Conservation (phyloP, 2,329 filamentous ascomycete genomes). For the Cladophialophora exuberans region DNA sequence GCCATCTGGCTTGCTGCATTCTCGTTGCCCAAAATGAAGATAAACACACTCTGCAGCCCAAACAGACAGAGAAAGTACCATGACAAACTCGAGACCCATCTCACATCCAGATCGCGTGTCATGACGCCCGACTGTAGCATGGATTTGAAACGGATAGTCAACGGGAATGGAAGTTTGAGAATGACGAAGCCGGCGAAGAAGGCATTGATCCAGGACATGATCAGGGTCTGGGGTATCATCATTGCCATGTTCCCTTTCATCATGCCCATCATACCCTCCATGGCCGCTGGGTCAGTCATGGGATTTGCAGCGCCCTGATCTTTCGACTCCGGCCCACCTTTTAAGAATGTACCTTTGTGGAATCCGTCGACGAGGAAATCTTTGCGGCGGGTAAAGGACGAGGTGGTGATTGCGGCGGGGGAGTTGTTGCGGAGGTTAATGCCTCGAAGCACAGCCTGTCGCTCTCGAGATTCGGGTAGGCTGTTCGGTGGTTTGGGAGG, state of each 20-base stretch:
- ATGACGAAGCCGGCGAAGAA: conserved; percentile 99
- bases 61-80: conserved; percentile 99
- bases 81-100: conserved; percentile 97
- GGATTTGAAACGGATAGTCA: conserved; percentile 98
- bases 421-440: conserved; percentile 83
- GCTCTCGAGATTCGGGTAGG: conserved; percentile 69
- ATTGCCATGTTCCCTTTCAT: conserved; percentile 99
- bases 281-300: conserved; percentile 90
- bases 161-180: conserved; percentile 95
- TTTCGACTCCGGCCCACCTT: conserved; percentile 75
- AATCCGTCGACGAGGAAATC: conserved; percentile 78
- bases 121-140: conserved; percentile 98
- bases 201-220: conserved; percentile 99
- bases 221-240: conserved; percentile 98
- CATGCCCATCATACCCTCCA: conserved; percentile 99
- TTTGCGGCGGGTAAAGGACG: conserved; percentile 79
- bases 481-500: conserved; percentile 76
- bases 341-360: conserved; percentile 84
- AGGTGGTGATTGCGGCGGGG: conserved; percentile 75
- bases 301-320: conserved; percentile 91
- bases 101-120: conserved; percentile 92
- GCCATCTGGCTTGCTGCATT: conserved; percentile 84
- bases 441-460: conserved; percentile 80
- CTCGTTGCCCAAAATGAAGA: conserved; percentile 92
- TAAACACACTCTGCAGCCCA: conserved; percentile 94